Evolutionary conservation across 177 flowering plant species (phyloP).

Genomic region (Vitis hybrid): DNA sequence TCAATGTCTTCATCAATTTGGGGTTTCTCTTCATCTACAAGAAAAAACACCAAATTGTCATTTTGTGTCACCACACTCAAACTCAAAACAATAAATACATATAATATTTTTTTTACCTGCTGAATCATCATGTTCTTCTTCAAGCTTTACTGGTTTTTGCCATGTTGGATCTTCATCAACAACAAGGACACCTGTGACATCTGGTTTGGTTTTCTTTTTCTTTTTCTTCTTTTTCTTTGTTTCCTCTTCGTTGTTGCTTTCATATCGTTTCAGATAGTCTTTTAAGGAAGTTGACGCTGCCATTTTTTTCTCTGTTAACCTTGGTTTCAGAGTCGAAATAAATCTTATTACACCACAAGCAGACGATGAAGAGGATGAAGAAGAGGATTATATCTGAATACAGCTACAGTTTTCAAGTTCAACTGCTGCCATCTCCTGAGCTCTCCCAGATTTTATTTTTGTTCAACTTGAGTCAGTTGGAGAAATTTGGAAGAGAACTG

Average conservation of each 20-base stretch:
- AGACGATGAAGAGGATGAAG: too few relatives aligned
- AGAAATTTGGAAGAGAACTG: too few relatives aligned
- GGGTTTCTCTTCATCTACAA: constrained; percentile 68
- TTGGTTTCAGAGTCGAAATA: too few relatives aligned
- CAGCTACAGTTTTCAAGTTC: too few relatives aligned
- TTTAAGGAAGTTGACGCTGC: constrained; percentile 45
- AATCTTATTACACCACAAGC: too few relatives aligned
- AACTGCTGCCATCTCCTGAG: too few relatives aligned
- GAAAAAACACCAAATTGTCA: neutral
- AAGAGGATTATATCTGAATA: too few relatives aligned
- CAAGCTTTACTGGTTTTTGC: constrained; percentile 64
- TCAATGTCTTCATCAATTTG: constrained; percentile 85
- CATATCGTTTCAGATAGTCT: constrained; percentile 79
- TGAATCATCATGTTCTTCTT: constrained; percentile 62
- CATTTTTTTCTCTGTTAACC: constrained; percentile 12
- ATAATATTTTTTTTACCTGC: constrained; percentile 37
- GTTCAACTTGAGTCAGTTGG: too few relatives aligned
- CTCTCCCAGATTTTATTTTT: too few relatives aligned
- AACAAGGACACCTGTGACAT: constrained; percentile 43
- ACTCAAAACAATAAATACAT: neutral
- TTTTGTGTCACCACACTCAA: neutral
- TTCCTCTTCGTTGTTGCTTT: constrained; percentile 35
- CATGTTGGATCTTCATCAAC: constrained; percentile 93
- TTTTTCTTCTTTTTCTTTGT: constrained; percentile 58
- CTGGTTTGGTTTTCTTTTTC: constrained; percentile 40